phyloP scores from a whole-genome alignment of 805 yeast species.

The Wickerhamiella sorbophila region DNA sequence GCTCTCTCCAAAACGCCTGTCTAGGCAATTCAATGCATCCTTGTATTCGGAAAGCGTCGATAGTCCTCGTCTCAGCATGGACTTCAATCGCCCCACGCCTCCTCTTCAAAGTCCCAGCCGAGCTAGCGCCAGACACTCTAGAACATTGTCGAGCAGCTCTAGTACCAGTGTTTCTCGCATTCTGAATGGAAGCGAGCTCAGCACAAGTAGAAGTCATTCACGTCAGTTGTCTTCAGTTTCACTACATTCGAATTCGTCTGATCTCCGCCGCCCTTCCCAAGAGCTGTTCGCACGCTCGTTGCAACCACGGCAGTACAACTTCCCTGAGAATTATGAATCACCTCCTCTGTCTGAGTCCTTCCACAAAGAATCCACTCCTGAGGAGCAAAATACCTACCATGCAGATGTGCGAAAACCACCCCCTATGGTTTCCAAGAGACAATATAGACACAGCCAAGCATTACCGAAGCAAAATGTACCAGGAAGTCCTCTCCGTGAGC shows the following conservation, averaged over 20 bases:
- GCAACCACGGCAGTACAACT: neutral
- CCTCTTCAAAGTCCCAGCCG: neutral
- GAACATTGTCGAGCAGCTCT: neutral
- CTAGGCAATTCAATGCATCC: neutral
- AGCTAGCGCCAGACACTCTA: neutral
- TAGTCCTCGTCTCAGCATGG: neutral
- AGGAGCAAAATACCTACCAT: neutral
- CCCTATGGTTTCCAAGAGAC: too few species aligned
- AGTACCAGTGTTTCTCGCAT: neutral
- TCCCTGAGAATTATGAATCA: neutral
- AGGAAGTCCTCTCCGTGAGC: neutral
- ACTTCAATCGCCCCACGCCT: neutral
- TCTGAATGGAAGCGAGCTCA: too few species aligned
- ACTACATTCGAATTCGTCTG: neutral
- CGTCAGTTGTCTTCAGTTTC: neutral
- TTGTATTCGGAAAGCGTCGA: neutral
- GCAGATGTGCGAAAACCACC: neutral
- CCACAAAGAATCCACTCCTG: neutral
- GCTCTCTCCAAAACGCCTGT: neutral
- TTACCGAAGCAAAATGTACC: neutral
- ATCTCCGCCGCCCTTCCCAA: neutral
- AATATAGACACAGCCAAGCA: too few species aligned
- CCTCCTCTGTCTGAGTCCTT: neutral
- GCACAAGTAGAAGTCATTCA: neutral
- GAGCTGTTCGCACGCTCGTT: neutral